Base-by-base conservation (phyloP, 2,329 filamentous ascomycete genomes). In the Helotiales sp. region DNA sequence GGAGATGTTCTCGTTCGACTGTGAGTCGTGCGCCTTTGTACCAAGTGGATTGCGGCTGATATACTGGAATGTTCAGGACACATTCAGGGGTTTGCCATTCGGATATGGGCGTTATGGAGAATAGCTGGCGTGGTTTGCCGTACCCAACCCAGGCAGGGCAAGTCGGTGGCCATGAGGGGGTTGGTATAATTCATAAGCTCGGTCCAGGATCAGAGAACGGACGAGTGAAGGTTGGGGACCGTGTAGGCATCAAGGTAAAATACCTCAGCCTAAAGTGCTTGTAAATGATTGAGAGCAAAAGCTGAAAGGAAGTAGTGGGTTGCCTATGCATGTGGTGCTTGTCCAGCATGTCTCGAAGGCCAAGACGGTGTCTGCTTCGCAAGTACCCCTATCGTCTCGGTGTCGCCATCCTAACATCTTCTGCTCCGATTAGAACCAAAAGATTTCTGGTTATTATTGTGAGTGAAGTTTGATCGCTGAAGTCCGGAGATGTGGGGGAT, bases 91-190 rank as follows among this genome's bases (percentile, higher is more conserved):
- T 90, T 54, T 90, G 88, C 77, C 88, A 90, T 75, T 87, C 84
- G 1, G 88, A 91, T 73, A 79, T 87, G 69, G 86, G 84, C 57
- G 78, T 88, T 52, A 86, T 86, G 83, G 81, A 80, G 24, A 84
- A 84, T 67, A 69, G 71, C 45, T 77, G 75, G 75, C 66, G 72
- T 37, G 68, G 70, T 75, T 83, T 91, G 1, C 87, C 87, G 1
- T 81, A 80, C 69, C 86, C 85, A 40, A 89, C 87, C 7, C 84
- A 84, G 74, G 77, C 83, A 43, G 86, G 87, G 10, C 89, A 91
- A 76, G 84, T 91, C 3, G 89, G 89, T 49, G 90, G 90, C 4
- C 89, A 92, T 74, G 89, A 92, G 78, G 89, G 89, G 20, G 86
- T 91, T 1, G 87, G 87, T 49, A 84, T 84, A 61, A 81, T 92